Conservation (phyloP, 2,329 filamentous ascomycete genomes). For the Talaromyces sp. region DNA sequence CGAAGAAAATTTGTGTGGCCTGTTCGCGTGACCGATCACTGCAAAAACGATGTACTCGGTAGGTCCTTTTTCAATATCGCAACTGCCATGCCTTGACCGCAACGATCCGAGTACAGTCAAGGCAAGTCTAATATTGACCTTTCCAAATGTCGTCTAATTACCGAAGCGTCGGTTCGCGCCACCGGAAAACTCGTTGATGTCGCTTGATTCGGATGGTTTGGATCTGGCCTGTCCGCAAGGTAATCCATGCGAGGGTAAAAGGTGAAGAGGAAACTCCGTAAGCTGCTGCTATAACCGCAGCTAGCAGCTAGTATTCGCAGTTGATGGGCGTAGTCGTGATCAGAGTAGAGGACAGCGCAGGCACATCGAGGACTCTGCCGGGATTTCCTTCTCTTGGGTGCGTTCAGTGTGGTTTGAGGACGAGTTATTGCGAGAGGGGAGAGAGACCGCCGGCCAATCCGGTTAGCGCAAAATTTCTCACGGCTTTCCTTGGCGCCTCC, state of each 20-base stretch:
- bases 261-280: background rate
- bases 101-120: conserved; percentile 15
- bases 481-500: conserved; percentile 21
- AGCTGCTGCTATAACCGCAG: background rate
- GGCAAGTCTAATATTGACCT: background rate
- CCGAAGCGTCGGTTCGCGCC: background rate
- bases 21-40: conserved; percentile 35
- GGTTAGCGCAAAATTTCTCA: conserved; percentile 20
- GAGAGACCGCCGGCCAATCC: conserved; percentile 22
- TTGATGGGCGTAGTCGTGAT: background rate
- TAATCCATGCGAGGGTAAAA: background rate
- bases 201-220: conserved; percentile 8
- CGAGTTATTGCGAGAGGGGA: conserved; percentile 21
- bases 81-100: conserved; percentile 21
- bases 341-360: conserved; percentile 15
- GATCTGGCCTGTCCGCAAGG: conserved; percentile 7
- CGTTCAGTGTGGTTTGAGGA: conserved; percentile 14
- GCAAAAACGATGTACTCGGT: conserved; percentile 16
- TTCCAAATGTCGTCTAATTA: background rate
- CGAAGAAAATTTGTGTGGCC: conserved; percentile 41
- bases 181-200: background rate
- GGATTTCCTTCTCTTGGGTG: conserved; percentile 12
- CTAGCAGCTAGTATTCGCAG: background rate
- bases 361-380: conserved; percentile 22
- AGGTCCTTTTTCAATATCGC: conserved; percentile 14